Evolutionary conservation across 208 protist species (phyloP).

Genomic region (Leishmania turanica): DNA sequence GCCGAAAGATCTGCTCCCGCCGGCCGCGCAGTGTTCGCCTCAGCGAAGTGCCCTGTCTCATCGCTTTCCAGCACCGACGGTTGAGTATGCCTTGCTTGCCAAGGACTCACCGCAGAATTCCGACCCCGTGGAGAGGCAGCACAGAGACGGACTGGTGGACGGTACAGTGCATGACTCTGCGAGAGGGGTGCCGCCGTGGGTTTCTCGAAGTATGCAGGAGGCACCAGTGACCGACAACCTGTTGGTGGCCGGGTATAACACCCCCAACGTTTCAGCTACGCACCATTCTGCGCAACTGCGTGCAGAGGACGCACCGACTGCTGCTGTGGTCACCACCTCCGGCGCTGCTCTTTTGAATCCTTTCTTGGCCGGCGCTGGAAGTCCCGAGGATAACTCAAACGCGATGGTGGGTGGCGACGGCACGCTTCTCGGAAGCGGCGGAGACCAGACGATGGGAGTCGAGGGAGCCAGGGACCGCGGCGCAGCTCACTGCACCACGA

Average conservation of each 20-base stretch:
- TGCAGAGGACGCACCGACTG: neutral
- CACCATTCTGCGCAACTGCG: neutral
- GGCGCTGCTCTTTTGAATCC: neutral
- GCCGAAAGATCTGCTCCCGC: neutral
- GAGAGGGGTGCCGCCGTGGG: neutral
- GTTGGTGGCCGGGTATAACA: neutral
- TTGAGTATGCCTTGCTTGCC: neutral
- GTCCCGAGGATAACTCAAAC: neutral
- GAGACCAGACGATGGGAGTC: neutral
- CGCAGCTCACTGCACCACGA: neutral
- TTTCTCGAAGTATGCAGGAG: neutral
- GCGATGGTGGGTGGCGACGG: neutral
- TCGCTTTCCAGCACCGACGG: neutral
- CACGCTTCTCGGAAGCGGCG: neutral
- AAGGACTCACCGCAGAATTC: neutral
- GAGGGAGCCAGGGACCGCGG: neutral
- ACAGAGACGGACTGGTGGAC: neutral
- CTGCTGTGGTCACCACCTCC: neutral
- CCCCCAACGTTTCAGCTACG: neutral
- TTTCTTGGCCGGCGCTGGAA: slow-evolving; percentile 1
- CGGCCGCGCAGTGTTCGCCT: neutral
- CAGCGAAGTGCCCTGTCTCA: neutral
- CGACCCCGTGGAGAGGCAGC: neutral
- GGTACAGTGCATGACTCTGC: neutral
- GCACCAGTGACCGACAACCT: neutral